Percentiles rank a stretch among this genome's conserved stretches.
phyloP scores from a whole-genome alignment of 2,329 filamentous ascomycete species.

The Aspergillus novofumigatus region DNA sequence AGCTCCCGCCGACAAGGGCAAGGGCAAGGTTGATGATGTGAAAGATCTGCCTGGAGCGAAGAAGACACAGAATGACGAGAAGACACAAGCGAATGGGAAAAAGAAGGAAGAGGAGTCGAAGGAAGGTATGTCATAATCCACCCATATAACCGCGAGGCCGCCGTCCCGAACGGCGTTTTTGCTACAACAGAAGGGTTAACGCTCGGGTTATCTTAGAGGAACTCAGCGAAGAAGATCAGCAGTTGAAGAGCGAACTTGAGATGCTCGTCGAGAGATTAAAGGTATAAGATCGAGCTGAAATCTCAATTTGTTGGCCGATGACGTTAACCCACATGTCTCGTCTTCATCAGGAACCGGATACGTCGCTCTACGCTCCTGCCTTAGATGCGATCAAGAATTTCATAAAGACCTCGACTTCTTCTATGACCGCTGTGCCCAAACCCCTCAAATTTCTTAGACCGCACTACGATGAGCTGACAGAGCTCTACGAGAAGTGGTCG shows the following conservation, averaged over 20 bases:
- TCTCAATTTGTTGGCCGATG: constrained; percentile 14
- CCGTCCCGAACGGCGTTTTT: constrained; percentile 32
- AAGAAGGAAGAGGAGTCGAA: constrained; percentile 66
- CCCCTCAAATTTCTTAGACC: constrained; percentile 96
- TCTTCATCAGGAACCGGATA: constrained; percentile 68
- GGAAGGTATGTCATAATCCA: constrained; percentile 46
- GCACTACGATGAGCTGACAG: constrained; percentile 86
- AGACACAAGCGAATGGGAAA: constrained; percentile 66
- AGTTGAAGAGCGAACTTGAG: constrained; percentile 95
- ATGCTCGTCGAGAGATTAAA: constrained; percentile 95
- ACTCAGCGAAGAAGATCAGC: constrained; percentile 95
- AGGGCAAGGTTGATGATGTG: constrained; percentile 77
- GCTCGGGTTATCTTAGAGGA: constrained; percentile 62
- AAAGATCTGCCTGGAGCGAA: constrained; percentile 57
- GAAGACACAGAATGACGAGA: constrained; percentile 61
- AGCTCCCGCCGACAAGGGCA: constrained; percentile 87
- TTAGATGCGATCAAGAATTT: constrained; percentile 96
- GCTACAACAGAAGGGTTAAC: constrained; percentile 18
- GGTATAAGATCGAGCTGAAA: constrained; percentile 46
- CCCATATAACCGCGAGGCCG: constrained; percentile 2
- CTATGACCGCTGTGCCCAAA: constrained; percentile 98
- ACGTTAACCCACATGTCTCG: constrained; percentile 21
- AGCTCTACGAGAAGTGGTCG: constrained; percentile 86
- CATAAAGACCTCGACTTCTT: constrained; percentile 98
- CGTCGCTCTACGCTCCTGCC: constrained; percentile 82